A percentile compares a stretch with the other conserved stretches of the same genome.
phyloP scores from a whole-genome alignment of 371 early-diverging fungal genomes.

The Mucor indicus region DNA sequence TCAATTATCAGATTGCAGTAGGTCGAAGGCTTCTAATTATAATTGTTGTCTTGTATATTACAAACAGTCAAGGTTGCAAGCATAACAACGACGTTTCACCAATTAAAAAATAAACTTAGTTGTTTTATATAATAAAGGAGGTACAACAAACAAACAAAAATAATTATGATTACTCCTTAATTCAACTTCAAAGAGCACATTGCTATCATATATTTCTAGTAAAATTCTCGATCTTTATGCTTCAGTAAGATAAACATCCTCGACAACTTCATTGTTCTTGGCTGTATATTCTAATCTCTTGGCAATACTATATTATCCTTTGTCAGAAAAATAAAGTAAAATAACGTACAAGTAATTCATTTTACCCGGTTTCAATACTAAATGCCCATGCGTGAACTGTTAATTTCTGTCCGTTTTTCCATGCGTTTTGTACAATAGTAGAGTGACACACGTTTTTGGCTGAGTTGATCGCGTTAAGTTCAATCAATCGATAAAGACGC shows the following conservation, averaged over 20 bases:
- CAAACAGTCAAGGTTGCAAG: too few relatives aligned
- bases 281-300: slow-evolving; percentile 6
- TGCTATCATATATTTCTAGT: too few relatives aligned
- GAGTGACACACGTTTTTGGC: slow-evolving; percentile 73
- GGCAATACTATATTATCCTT: slow-evolving; percentile 1
- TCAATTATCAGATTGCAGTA: too few relatives aligned
- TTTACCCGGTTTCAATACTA: slow-evolving; percentile 66
- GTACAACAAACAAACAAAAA: too few relatives aligned
- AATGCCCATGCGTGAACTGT: slow-evolving; percentile 86
- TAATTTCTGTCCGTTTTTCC: slow-evolving; percentile 73
- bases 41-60: too few relatives aligned
- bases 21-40: too few relatives aligned
- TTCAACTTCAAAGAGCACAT: too few relatives aligned
- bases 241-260: slow-evolving; percentile 1
- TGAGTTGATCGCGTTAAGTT: slow-evolving; percentile 75
- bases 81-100: too few relatives aligned
- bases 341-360: neutral
- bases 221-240: too few relatives aligned
- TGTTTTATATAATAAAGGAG: too few relatives aligned
- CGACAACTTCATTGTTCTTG: neutral
- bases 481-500: slow-evolving; percentile 47
- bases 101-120: too few relatives aligned
- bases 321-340: neutral
- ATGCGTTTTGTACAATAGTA: slow-evolving; percentile 81
- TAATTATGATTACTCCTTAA: too few relatives aligned